Evolutionary conservation across 73 alveolate species (phyloP).

Genomic region (Tetrahymena thermophila): DNA sequence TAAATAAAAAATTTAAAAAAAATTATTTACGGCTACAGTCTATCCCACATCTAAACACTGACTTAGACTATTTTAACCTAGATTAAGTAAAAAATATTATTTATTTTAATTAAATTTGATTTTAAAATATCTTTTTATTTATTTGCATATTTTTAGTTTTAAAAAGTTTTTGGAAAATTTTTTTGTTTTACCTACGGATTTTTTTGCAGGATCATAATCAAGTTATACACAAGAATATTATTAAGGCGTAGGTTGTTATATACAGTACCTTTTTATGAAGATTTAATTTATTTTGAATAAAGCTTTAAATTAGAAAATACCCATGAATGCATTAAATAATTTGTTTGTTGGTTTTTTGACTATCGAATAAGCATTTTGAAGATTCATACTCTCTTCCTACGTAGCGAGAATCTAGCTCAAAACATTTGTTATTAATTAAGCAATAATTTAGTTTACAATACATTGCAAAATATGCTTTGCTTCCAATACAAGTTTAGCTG

Average conservation of each 20-base stretch:
- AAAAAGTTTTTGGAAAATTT: no score
- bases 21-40: background rate
- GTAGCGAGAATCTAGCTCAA: background rate
- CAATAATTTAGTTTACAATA: background rate
- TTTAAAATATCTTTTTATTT: no score
- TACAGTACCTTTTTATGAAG: background rate
- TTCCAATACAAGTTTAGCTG: background rate
- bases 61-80: background rate
- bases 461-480: background rate
- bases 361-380: background rate
- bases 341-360: background rate
- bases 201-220: background rate
- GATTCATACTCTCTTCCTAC: background rate
- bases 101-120: no score
- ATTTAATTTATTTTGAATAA: background rate
- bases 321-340: background rate
- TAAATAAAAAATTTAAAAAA: no score
- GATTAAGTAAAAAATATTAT: no score
- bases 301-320: background rate
- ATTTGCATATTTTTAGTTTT: no score
- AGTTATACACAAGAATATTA: background rate
- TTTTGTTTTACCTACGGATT: background rate
- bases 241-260: background rate
- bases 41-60: background rate
- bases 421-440: background rate